These are phyloP conservation scores for Conticribra weissflogii DNA, from an alignment of 108 stramenopile species.

Conservation along the genomic window DNA sequence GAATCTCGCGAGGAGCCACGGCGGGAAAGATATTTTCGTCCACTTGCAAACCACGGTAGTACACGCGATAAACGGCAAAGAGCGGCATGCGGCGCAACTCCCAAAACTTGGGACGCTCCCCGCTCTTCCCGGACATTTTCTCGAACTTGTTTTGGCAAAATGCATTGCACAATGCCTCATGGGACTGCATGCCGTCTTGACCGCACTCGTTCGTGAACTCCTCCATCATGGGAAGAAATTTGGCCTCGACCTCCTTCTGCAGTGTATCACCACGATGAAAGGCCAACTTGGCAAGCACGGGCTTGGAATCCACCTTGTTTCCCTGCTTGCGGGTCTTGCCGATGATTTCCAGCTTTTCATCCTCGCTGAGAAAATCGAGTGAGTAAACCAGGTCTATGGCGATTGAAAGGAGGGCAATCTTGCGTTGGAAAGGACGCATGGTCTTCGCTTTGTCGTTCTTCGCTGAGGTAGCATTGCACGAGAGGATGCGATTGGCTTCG, in stretches of 20 bases:
- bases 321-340: not conserved
- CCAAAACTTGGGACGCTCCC: slow-evolving; percentile 8
- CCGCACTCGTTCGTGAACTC: not conserved
- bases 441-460: too few species aligned
- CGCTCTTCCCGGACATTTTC: slow-evolving; percentile 3
- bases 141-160: not conserved
- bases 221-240: not conserved
- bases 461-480: not conserved
- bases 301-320: slow-evolving; percentile 2
- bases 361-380: slow-evolving; percentile 10
- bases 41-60: slow-evolving; percentile 11
- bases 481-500: slow-evolving; percentile 20
- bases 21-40: slow-evolving; percentile 8
- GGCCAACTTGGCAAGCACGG: slow-evolving; percentile 16
- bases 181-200: too few species aligned
- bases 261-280: slow-evolving; percentile 3
- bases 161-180: slow-evolving; percentile 8
- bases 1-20: not conserved
- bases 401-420: slow-evolving; percentile 7
- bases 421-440: slow-evolving; percentile 17
- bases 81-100: slow-evolving; percentile 1
- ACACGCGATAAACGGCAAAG: slow-evolving; percentile 25
- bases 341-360: slow-evolving; percentile 5
- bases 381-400: slow-evolving; percentile 20
- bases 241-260: not conserved